A percentile compares a stretch with the other conserved stretches of the same genome.
Conservation (phyloP, 2,329 filamentous ascomycete species). For the Fusarium siculi region DNA sequence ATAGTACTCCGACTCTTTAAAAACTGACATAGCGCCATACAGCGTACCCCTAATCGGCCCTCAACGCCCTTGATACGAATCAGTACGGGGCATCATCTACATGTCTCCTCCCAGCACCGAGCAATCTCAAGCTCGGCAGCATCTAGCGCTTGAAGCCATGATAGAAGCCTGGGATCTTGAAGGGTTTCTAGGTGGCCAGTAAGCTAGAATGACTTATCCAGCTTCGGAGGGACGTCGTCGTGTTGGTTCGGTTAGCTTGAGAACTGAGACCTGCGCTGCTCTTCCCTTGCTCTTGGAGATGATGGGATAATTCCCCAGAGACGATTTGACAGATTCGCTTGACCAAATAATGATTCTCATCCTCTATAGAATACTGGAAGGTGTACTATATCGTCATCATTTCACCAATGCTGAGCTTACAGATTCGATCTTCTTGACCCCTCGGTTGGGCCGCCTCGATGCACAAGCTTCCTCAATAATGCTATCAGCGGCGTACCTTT, state of each 20-base stretch:
- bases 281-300: not conserved
- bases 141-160: not conserved
- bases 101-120: not conserved
- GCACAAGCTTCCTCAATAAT: not conserved
- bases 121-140: not conserved
- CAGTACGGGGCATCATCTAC: not conserved
- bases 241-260: not conserved
- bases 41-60: accelerated
- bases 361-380: not conserved
- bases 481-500: not conserved
- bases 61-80: accelerated
- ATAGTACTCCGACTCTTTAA: not conserved
- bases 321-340: not conserved
- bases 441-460: not conserved
- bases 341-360: not conserved
- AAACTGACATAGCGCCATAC: not conserved
- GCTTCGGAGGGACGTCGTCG: not conserved
- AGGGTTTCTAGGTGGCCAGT: not conserved
- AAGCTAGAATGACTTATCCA: not conserved
- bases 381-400: not conserved
- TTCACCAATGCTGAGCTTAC: not conserved
- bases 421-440: not conserved
- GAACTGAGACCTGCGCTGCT: not conserved
- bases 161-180: not conserved
- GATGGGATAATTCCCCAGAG: accelerated